These are phyloP conservation scores for Taiozyma sp. DNA, from an alignment of 1,139 yeast genomes.

Conservation along the genomic window DNA sequence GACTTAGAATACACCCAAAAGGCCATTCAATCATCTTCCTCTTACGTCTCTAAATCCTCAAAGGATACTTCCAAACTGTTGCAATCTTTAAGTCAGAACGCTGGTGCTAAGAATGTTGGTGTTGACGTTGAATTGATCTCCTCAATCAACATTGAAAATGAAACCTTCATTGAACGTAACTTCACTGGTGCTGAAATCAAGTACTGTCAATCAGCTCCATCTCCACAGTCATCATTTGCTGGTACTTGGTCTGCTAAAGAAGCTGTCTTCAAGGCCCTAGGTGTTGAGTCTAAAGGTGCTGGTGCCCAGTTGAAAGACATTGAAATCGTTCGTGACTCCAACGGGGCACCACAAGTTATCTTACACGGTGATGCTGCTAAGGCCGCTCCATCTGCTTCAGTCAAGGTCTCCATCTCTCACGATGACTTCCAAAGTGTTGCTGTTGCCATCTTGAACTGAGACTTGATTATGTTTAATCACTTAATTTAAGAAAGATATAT, in stretches of 20 bases:
- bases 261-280: slow-evolving; percentile 94
- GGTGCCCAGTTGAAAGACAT: slow-evolving; percentile 92
- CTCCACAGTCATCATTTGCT: slow-evolving; percentile 85
- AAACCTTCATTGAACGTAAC: slow-evolving; percentile 86
- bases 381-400: slow-evolving; percentile 67
- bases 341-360: slow-evolving; percentile 79
- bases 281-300: slow-evolving; percentile 86
- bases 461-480: not conserved
- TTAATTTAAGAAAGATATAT: not conserved
- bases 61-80: slow-evolving; percentile 39
- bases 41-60: slow-evolving; percentile 31
- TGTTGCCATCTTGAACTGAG: slow-evolving; percentile 74
- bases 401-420: slow-evolving; percentile 89
- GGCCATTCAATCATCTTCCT: slow-evolving; percentile 31
- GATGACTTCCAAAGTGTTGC: slow-evolving; percentile 98
- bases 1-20: slow-evolving; percentile 44
- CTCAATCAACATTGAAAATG: slow-evolving; percentile 76
- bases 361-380: slow-evolving; percentile 70
- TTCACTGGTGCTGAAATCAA: slow-evolving; percentile 75
- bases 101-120: slow-evolving; percentile 73
- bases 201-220: slow-evolving; percentile 70
- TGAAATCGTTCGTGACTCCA: slow-evolving; percentile 70
- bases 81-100: slow-evolving; percentile 41
- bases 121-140: slow-evolving; percentile 92
- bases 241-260: slow-evolving; percentile 99